Evolutionary conservation across 129 eudicot genomes (phyloP), one percentile per base, ranked within the genome.

Genomic region (Pittosporum tobira): DNA sequence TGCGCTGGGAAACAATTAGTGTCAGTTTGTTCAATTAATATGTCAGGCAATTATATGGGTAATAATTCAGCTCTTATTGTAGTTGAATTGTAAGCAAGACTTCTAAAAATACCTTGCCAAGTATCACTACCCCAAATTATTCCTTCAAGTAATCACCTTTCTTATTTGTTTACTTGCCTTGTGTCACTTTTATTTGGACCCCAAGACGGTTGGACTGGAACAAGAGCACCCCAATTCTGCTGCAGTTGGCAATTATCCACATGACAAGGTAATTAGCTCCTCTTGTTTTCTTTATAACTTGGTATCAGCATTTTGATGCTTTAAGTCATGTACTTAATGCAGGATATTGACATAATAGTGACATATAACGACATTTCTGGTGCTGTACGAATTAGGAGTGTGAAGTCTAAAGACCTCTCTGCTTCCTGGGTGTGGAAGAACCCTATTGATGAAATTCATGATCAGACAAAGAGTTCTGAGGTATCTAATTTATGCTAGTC

Each of bases 321-420:
- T 71, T 54, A 25, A 38, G 37, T 16, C 53, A 45, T 63, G 55
- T 42, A 53, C 61, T 54, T 37, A 14, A 44, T 86, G 90, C 98
- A 91, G 98, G 96, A 79, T 79, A 78, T 91, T 74, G 90, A 93
- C 81, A 84, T 93, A 57, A 75, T 93, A 58, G 99, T 93, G 74
- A 76, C 96, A 65, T 93, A 93, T 76, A 87, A 71, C 51, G 96
- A 93, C 74, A 59, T 85, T 66, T 79, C 91, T 71, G 99, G 99
- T 56, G 84, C 85, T 66, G 67, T 93, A 48, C 83, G 75, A 48
- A 79, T 87, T 69, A 78, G 74, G 68, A 79, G 74, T 47, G 87
- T 93, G 62, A 81, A 75, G 24, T 88, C 96, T 48, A 83, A 59
- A 69, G 73, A 84, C 70, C 56, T 93, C 29, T 93, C 99, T 15